Conservation (phyloP, 805 yeast genomes). For the Cyberlindnera maclurae region DNA sequence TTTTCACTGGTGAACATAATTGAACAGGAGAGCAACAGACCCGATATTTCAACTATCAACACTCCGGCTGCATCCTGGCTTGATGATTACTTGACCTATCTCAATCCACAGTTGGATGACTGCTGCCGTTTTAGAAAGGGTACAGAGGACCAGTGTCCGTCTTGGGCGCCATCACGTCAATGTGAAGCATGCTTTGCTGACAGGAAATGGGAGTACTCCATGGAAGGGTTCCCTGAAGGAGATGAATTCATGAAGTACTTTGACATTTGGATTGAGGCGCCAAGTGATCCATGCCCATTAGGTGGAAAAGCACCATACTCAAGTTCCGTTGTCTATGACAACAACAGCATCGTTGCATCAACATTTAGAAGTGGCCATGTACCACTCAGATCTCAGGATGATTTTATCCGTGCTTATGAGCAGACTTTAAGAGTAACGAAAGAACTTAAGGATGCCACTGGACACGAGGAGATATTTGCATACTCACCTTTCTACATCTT, state of each 20-base stretch:
- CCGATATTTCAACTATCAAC: slow-evolving; percentile 53
- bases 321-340: slow-evolving; percentile 39
- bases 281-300: slow-evolving; percentile 87
- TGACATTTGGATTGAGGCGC: slow-evolving; percentile 73
- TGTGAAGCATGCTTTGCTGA: slow-evolving; percentile 69
- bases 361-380: slow-evolving; percentile 74
- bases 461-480: slow-evolving; percentile 60
- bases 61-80: slow-evolving; percentile 91
- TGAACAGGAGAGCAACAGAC: slow-evolving; percentile 76
- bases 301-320: slow-evolving; percentile 95
- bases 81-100: slow-evolving; percentile 82
- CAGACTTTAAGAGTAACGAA: slow-evolving; percentile 61
- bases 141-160: slow-evolving; percentile 50
- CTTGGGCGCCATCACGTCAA: slow-evolving; percentile 57
- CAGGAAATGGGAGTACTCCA: slow-evolving; percentile 58
- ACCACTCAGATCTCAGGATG: slow-evolving; percentile 76
- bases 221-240: slow-evolving; percentile 80
- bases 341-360: slow-evolving; percentile 42
- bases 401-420: slow-evolving; percentile 74
- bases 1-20: slow-evolving; percentile 72
- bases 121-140: slow-evolving; percentile 72
- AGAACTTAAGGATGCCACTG: slow-evolving; percentile 38
- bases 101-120: slow-evolving; percentile 78
- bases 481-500: slow-evolving; percentile 90
- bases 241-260: slow-evolving; percentile 66